phyloP scores from a whole-genome alignment of 345 rosid species.

The Citrus trifoliata region DNA sequence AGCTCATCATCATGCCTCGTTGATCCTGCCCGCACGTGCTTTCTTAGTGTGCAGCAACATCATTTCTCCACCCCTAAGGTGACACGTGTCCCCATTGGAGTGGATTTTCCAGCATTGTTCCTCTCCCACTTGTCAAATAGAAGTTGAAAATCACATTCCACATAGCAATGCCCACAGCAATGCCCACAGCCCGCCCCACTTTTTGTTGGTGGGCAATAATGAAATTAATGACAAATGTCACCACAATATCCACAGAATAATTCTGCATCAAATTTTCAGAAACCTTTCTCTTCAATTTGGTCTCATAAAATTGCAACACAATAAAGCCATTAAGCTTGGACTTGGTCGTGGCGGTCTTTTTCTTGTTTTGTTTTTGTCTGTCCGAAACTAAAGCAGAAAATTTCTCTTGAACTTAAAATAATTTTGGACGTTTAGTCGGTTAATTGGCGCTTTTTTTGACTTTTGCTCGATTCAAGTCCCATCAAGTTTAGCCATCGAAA shows the following conservation, averaged over 20 bases:
- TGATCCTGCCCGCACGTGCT: background rate
- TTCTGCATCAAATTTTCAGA: background rate
- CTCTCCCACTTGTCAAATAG: background rate
- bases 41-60: background rate
- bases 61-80: slow-evolving; percentile 11
- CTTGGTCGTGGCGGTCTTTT: background rate
- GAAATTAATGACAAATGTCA: slow-evolving; percentile 1
- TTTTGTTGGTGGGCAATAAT: background rate
- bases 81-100: slow-evolving; percentile 12
- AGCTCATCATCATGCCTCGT: background rate
- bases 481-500: background rate
- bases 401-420: background rate
- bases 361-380: background rate
- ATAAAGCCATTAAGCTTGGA: slow-evolving; percentile 10
- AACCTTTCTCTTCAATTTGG: background rate
- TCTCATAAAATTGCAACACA: slow-evolving; percentile 17
- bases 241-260: too few relatives aligned
- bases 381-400: background rate
- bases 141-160: background rate
- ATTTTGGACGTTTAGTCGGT: slow-evolving; percentile 10
- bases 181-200: too few relatives aligned
- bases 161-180: too few relatives aligned
- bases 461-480: background rate
- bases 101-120: too few relatives aligned
- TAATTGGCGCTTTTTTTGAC: slow-evolving; percentile 6